Percentiles rank a stretch among this genome's conserved stretches.
phyloP scores from a whole-genome alignment of 352 stramenopile genomes.

The Sclerospora graminicola region DNA sequence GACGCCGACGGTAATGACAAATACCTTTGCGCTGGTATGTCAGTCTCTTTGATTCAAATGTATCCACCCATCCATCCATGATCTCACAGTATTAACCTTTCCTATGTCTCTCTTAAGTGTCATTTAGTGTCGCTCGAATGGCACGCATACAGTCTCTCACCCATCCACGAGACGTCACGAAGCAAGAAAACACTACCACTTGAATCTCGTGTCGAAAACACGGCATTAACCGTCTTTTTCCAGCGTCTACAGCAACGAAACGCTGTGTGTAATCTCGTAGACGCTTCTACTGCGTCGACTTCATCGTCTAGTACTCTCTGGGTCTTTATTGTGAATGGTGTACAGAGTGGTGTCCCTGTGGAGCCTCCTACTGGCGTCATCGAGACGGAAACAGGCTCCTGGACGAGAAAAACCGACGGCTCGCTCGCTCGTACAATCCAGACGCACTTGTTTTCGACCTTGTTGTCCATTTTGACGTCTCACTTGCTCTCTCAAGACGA shows the following conservation, averaged over 20 bases:
- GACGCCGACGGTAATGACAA: constrained; percentile 20
- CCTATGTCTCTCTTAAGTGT: constrained; percentile 22
- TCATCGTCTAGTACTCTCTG: constrained; percentile 19
- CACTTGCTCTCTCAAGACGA: constrained; percentile 31
- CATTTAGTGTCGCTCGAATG: constrained; percentile 36
- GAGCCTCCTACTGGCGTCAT: constrained; percentile 25
- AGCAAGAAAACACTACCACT: background rate
- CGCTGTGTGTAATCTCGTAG: constrained; percentile 20
- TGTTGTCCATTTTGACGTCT: constrained; percentile 17
- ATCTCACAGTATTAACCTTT: background rate
- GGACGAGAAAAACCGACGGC: constrained; percentile 1
- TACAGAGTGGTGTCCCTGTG: constrained; percentile 13
- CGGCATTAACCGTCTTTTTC: constrained; percentile 19
- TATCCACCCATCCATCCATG: too few relatives aligned
- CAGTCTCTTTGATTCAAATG: constrained; percentile 1
- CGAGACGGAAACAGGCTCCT: constrained; percentile 14
- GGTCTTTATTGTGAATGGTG: constrained; percentile 43
- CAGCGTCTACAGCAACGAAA: constrained; percentile 31
- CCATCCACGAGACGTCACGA: constrained; percentile 4
- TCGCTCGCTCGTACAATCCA: constrained; percentile 14
- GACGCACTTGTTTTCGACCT: constrained; percentile 31
- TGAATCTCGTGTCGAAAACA: constrained; percentile 1
- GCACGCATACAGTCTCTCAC: constrained; percentile 28
- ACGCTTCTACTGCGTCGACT: background rate
- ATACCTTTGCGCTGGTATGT: constrained; percentile 36